Base-by-base conservation (phyloP, 2,329 filamentous ascomycete genomes). In the Alternaria metachromatica region DNA sequence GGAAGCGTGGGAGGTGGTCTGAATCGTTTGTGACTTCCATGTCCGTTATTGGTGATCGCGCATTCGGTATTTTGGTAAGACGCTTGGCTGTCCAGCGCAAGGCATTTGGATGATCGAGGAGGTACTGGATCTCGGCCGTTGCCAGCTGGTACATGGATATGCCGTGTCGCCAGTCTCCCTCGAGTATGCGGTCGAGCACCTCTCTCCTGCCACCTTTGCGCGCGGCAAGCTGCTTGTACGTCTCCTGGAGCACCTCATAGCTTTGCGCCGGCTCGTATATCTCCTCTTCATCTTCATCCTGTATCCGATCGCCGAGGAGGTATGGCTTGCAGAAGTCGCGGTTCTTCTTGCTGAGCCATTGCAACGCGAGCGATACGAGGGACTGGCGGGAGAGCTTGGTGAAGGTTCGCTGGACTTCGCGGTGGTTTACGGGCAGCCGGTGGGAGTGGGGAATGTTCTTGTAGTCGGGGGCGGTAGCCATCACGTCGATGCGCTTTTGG, bases 331-430 rank as follows among this genome's bases (percentile, higher is more conserved):
- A 90, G 18, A 86, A 82, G 5, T 85, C 80, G 44, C 88, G 83
- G 66, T 91, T 90, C 66, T 85, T 83, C 53, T 90, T 87, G 61
- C 90, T 87, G 4, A 96, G 88, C 93, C 93, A 97, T 81, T 91
- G 87, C 21, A 94, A 85, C 1, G 87, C 91, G 9, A 97, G 85
- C 0, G 89, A 87, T 25, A 96, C 81, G 21, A 97, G 86, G 0
- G 91, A 89, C 50, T 89, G 83, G 55, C 93, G 89, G 2, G 92
- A 91, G 18, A 96, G 85, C 58, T 89, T 90, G 64, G 84, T 86
- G 53, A 97, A 84, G 44, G 87, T 84, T 78, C 91, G 93, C 67
- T 86, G 78, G 53, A 93, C 86, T 28, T 88, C 84, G 49, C 87
- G 83, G 74, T 90, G 91, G 62, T 87, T 83, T 9, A 90, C 84